Evolutionary conservation across 306 rosid genomes (phyloP), one percentile per base, ranked within the genome.

Genomic region (Albizia julibrissin): DNA sequence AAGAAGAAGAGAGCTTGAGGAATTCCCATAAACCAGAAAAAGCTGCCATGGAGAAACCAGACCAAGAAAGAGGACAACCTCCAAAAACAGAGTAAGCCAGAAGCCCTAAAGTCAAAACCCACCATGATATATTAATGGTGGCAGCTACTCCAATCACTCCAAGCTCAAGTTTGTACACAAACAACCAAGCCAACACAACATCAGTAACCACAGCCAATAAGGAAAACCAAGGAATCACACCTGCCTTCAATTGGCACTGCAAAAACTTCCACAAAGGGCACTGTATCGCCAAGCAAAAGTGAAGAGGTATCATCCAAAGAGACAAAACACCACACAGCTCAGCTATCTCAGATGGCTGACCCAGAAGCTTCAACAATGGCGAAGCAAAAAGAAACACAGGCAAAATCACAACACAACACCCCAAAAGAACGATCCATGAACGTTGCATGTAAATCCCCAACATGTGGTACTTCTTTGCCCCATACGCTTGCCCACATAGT

Each of bases 391-490:
- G 79, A 50, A 84, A 91, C 0, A 93, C 8, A 1, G 97, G 98
- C 29, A 94, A 37, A 10, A 90, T 88, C 0, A 91, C 46, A n/a
- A 94, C 62, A 18, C 94, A 88, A 15, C 94, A 91, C 1, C 84
- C 2, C 64, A 84, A 87, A 3, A 93, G 83, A 40, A 92, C 92
- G 19, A 92, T 88, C 98, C 98, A 93, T 0, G 95, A 91, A 1
- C 98, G 87, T 74, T 94, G 98, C 91, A 94, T 81, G 85, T 93
- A 94, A 1, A 92, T 80, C 0, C 98, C 97, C 69, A 94, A 75
- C 97, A 92, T 94, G 86, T 88, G 40, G 74, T 88, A 86, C 68
- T 93, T 87, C 85, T 90, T 91, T 0, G 95, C 97, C 2, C 98
- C 97, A 34, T 9, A 94, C 0, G 98, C 98, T 86, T 94, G 97